phyloP scores from a whole-genome alignment of 192 early-diverging fungal genomes.

The Spinellus fusiger region DNA sequence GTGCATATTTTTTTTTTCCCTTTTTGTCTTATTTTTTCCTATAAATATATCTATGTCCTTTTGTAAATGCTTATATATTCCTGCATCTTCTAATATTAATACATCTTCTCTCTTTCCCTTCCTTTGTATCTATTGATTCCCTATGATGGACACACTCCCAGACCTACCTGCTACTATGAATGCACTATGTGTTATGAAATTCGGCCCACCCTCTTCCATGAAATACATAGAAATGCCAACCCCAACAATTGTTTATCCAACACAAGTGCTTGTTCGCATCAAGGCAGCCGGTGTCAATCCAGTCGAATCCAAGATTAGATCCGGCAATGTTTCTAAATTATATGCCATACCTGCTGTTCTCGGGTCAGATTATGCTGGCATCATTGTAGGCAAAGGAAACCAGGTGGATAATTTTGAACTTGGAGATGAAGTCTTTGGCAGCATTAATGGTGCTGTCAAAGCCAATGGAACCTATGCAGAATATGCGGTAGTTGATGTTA shows the following conservation, averaged over 20 bases:
- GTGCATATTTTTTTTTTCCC: background rate
- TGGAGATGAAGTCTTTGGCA: slow-evolving; percentile 26
- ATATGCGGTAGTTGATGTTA: slow-evolving; percentile 10
- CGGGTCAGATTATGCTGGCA: slow-evolving; percentile 19
- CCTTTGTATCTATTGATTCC: background rate
- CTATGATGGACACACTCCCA: background rate
- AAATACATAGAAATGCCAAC: slow-evolving; percentile 1
- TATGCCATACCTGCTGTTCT: slow-evolving; percentile 1
- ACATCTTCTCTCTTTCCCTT: slow-evolving; percentile 8
- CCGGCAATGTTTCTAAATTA: background rate
- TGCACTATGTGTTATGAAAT: slow-evolving; percentile 5
- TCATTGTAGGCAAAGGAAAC: slow-evolving; percentile 9
- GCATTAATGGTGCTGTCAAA: background rate
- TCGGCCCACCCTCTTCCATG: background rate
- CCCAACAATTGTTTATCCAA: slow-evolving; percentile 1
- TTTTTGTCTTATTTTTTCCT: no score
- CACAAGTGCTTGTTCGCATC: slow-evolving; percentile 6
- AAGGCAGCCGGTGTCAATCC: slow-evolving; percentile 26
- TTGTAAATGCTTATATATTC: no score
- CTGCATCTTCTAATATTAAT: background rate
- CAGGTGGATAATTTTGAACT: slow-evolving; percentile 13
- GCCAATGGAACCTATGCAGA: slow-evolving; percentile 18
- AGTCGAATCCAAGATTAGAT: slow-evolving; percentile 8
- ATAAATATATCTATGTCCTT: no score
- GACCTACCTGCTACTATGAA: slow-evolving; percentile 18